Evolutionary conservation across 345 rosid genomes (phyloP), one percentile per base, ranked within the genome.

Genomic region (Passiflora organensis): DNA sequence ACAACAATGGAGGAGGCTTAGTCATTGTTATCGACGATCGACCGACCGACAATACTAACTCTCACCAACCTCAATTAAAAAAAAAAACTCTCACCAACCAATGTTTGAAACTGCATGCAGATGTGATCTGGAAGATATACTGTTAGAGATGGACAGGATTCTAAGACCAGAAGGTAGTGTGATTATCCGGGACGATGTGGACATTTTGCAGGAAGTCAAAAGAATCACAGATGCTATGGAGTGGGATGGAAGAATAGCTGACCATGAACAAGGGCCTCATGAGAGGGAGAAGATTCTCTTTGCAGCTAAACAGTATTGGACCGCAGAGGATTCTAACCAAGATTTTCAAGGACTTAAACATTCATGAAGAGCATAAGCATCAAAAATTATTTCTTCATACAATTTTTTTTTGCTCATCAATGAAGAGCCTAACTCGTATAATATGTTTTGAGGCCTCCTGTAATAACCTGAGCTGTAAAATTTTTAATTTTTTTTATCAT

Each of bases 141-240:
- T 93, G 72, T 23, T 93, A 53, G 99, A 93, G 65, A 84, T 93
- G 85, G 96, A 93, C 51, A 81, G 96, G 72, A 69, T 93, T 21
- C 66, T 93, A 51, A 72, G 99, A 67, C 99, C 96, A 9, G 76
- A 84, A 70, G 96, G 96, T 0, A 76, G 91, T 59, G 82, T 89
- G 23, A 78, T 93, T 0, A 75, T 93, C 53, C 58, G 99, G 42
- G 99, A 93, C 14, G 99, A 93, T 43, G 87, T 93, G 2, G 96
- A 89, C 45, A 21, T 79, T 1, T 36, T 93, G 68, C 51, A 82
- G 51, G 78, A 76, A 76, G 59, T 89, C 44, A 84, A 89, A 80
- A 69, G 59, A 38, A 66, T 84, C 37, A 67, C 58, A 10, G 84
- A 84, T 51, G 82, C 49, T 1, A 81, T 93, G 82, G 78, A 89